phyloP scores from a whole-genome alignment of 2,329 filamentous ascomycete species.

The Diatrype stigma region DNA sequence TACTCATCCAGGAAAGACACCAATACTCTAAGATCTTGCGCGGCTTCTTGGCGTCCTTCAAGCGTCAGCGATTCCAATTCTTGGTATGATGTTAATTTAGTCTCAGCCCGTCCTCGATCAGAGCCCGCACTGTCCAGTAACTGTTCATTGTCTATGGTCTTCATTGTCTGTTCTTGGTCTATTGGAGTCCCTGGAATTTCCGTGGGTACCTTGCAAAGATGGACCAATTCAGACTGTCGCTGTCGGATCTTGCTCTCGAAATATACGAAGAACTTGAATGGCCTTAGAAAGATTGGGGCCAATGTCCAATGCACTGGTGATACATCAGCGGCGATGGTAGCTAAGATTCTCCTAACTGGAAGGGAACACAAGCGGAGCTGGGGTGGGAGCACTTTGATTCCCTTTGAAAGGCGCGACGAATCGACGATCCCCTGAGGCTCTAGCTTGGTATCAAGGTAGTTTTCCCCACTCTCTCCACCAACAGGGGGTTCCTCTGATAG shows the following conservation, averaged over 20 bases:
- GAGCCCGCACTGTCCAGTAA: no score
- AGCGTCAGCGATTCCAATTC: no score
- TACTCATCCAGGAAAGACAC: neutral
- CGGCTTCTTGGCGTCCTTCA: neutral
- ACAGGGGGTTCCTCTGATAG: neutral
- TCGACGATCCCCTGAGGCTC: no score
- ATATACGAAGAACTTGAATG: neutral
- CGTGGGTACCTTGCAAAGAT: neutral
- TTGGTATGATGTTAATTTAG: no score
- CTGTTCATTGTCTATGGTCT: no score
- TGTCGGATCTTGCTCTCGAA: neutral
- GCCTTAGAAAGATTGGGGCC: neutral
- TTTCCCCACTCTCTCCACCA: no score
- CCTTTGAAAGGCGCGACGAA: no score
- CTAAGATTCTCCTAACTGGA: neutral
- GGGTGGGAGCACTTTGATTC: neutral
- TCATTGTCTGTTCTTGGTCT: no score
- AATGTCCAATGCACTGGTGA: neutral
- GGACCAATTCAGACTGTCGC: neutral
- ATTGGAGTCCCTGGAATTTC: no score
- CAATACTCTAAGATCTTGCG: neutral
- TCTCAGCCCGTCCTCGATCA: no score
- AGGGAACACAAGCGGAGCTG: neutral
- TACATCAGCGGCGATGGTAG: neutral
- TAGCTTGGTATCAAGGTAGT: no score